Evolutionary conservation across 352 stramenopile species (phyloP), one percentile per base, ranked within the genome.

Genomic region (Phytopythium chamaehyphon): DNA sequence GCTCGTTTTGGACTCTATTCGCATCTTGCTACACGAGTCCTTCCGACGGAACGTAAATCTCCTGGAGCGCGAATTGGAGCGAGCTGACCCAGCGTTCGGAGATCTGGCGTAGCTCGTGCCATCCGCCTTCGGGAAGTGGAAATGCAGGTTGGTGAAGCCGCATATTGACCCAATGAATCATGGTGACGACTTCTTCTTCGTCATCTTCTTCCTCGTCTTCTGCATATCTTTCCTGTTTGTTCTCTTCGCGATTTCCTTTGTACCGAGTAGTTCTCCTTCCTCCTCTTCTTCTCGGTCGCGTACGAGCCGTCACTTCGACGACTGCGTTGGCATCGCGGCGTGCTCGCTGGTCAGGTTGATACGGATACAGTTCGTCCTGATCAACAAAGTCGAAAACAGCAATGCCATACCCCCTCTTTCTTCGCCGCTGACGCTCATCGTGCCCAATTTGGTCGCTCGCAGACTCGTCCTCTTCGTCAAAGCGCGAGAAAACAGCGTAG

Each of bases 321-420:
- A 79, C 66, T 21, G 64, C 69, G 40, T 65, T 62, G 15, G 64
- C 47, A 50, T 81, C 70, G 28, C 74, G 71, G 8, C 71, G 73
- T 31, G 78, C 45, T 3, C 71, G 67, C 6, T 62, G 26, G 10
- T 51, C 35, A 0, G 66, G 57, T 9, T 64, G 71, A 28, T 85
- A 85, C 37, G 73, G 73, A 45, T 79, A 71, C 26, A 66, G 52
- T 18, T 73, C 73, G 55, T 84, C 73, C 8, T 61, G 49, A 46
- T 81, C 66, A 6, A 64, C 63, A 31, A 61, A 82, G 51, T 84
- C 70, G 31, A 64, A 55, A 39, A 63, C 49, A 5, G 73, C 54
- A 10, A 84, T 54, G 7, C 57, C 73, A 50, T 71, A 67, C 44
- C 53, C 57, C 3, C 66, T 57, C 6, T 61, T 54, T 0, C 64